These are phyloP conservation scores for Penicillium sp. DNA, from an alignment of 2,329 filamentous ascomycete species.

Conservation along the genomic window DNA sequence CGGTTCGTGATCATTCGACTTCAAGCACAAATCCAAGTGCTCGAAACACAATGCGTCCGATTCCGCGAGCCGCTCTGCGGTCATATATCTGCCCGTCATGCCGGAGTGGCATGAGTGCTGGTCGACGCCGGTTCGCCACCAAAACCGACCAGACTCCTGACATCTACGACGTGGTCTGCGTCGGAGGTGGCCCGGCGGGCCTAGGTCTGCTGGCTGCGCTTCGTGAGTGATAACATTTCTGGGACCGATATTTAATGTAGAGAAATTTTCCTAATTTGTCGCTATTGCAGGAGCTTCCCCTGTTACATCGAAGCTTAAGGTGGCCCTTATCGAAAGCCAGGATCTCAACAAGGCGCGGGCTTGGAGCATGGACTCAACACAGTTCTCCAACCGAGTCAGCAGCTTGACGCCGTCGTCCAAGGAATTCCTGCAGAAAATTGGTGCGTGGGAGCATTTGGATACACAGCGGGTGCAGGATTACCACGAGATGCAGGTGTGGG, in stretches of 20 bases:
- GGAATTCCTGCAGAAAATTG: constrained; percentile 79
- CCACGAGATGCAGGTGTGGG: constrained; percentile 98
- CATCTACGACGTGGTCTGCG: constrained; percentile 90
- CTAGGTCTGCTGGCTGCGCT: constrained; percentile 79
- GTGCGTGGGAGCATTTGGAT: constrained; percentile 80
- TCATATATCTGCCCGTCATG: constrained; percentile 49
- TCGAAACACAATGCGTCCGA: constrained; percentile 39
- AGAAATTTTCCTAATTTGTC: constrained; percentile 6
- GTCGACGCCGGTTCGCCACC: constrained; percentile 40
- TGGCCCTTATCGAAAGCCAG: constrained; percentile 90
- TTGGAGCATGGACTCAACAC: constrained; percentile 67
- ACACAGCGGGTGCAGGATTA: constrained; percentile 78
- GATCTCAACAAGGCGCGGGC: constrained; percentile 71
- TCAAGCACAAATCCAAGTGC: constrained; percentile 13
- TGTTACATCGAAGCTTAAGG: constrained; percentile 72
- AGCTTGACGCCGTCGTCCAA: constrained; percentile 89
- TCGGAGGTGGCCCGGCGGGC: constrained; percentile 86
- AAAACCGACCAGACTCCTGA: constrained; percentile 57
- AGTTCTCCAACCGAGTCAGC: constrained; percentile 93
- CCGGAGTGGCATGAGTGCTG: constrained; percentile 31
- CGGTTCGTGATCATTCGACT: constrained; percentile 17
- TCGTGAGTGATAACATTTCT: constrained; percentile 55
- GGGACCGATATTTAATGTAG: background rate
- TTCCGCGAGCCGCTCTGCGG: constrained; percentile 37
- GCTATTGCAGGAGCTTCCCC: constrained; percentile 69